Conservation (phyloP, 495 filamentous ascomycete genomes). For the Penicillium atrosanguineum region DNA sequence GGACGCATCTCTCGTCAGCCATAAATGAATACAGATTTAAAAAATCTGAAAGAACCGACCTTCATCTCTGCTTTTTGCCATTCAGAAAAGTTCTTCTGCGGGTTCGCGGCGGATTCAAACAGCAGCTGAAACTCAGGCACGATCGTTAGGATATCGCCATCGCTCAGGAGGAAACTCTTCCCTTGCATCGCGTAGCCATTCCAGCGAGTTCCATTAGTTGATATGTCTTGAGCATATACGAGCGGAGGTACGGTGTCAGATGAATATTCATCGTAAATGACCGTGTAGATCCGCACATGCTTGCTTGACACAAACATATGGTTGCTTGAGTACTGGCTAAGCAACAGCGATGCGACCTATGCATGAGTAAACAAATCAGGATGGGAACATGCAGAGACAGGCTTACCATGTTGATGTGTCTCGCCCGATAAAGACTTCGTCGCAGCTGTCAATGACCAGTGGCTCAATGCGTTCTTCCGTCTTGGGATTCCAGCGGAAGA, state of each 20-base stretch:
- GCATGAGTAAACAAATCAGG: background rate
- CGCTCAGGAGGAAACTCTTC: slow-evolving; percentile 47
- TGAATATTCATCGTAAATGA: slow-evolving; percentile 43
- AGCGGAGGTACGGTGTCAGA: slow-evolving; percentile 39
- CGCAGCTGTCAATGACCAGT: slow-evolving; percentile 26
- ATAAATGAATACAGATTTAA: background rate
- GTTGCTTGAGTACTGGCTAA: slow-evolving; percentile 41
- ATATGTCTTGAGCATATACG: slow-evolving; percentile 61
- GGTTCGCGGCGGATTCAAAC: slow-evolving; percentile 12
- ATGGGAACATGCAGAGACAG: background rate
- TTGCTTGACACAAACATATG: slow-evolving; percentile 51
- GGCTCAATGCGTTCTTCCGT: slow-evolving; percentile 5
- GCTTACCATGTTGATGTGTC: slow-evolving; percentile 27
- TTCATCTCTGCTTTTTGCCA: slow-evolving; percentile 28
- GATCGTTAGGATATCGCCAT: slow-evolving; percentile 51
- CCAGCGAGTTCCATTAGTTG: slow-evolving; percentile 55
- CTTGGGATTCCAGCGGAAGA: slow-evolving; percentile 21
- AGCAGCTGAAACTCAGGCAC: slow-evolving; percentile 17
- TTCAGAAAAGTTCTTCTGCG: slow-evolving; percentile 13
- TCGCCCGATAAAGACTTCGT: slow-evolving; percentile 39
- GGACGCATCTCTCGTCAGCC: background rate
- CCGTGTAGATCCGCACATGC: slow-evolving; percentile 62
- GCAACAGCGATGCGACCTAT: background rate
- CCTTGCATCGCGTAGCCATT: slow-evolving; percentile 44
- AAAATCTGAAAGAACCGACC: slow-evolving; percentile 13